Evolutionary conservation across 2,329 filamentous ascomycete species (phyloP).

Genomic region (Ophiostoma sp.): DNA sequence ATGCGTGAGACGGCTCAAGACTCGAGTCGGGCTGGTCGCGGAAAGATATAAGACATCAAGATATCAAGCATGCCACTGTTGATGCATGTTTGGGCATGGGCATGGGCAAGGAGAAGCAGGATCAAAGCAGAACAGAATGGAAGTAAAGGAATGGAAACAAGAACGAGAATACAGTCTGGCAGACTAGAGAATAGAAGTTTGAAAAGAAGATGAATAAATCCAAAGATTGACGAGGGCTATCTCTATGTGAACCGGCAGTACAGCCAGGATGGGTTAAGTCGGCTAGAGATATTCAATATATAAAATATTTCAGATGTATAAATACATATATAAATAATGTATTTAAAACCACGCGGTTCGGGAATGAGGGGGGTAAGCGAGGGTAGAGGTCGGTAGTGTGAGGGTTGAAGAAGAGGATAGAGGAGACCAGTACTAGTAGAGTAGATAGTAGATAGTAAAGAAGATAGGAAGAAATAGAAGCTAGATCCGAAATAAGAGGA

Average conservation of each 20-base stretch:
- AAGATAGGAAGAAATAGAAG: neutral
- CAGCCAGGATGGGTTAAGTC: neutral
- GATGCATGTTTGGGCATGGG: neutral
- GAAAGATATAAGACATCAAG: neutral
- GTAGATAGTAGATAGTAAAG: neutral
- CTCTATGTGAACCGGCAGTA: slow-evolving; percentile 2
- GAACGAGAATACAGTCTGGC: neutral
- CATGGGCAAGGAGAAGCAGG: neutral
- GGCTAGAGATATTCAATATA: neutral
- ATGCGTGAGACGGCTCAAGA: neutral
- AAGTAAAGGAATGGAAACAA: neutral
- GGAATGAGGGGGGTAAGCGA: slow-evolving; percentile 16
- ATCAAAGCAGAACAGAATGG: neutral
- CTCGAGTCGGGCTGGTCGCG: neutral
- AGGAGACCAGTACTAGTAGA: neutral
- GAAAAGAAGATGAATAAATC: neutral
- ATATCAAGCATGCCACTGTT: neutral
- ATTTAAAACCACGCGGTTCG: slow-evolving; percentile 17
- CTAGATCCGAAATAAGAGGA: neutral
- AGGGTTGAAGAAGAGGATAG: neutral
- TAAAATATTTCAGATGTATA: neutral
- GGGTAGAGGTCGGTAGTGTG: too few relatives aligned
- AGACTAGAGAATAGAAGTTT: neutral
- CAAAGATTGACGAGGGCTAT: neutral
- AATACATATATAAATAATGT: neutral